phyloP scores from a whole-genome alignment of 805 yeast genomes.

The Barnettozyma wickerhamii region DNA sequence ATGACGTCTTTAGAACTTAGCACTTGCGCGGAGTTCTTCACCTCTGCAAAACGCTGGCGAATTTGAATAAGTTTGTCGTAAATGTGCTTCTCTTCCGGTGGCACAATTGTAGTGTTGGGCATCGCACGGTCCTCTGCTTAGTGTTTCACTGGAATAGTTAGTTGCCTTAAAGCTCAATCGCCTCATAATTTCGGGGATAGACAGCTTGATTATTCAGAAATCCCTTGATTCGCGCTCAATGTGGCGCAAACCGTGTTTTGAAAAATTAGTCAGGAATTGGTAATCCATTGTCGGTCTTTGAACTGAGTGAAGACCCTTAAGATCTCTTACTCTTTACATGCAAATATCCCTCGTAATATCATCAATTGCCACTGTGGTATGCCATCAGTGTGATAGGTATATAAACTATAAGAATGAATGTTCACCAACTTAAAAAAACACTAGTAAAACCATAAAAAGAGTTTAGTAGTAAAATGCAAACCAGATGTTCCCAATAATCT shows the following conservation, averaged over 20 bases:
- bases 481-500: too few relatives aligned
- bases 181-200: not conserved
- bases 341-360: too few relatives aligned
- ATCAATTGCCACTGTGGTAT: too few relatives aligned
- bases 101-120: conserved; percentile 32
- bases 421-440: too few relatives aligned
- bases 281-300: not conserved
- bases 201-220: not conserved
- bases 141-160: not conserved
- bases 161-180: not conserved
- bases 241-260: not conserved
- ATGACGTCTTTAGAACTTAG: conserved; percentile 67
- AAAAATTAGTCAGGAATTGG: not conserved
- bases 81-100: conserved; percentile 33
- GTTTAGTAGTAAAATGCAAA: not conserved
- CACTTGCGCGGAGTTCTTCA: conserved; percentile 59
- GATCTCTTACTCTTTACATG: too few relatives aligned
- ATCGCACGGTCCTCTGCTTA: conserved; percentile 7
- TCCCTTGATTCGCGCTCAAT: not conserved
- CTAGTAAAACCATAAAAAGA: not conserved
- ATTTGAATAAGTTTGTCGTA: conserved; percentile 37
- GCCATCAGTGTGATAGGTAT: too few relatives aligned
- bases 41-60: conserved; percentile 37
- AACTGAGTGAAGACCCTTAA: not conserved
- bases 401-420: too few relatives aligned